These are phyloP conservation scores for Pyrenophora graminea DNA, from an alignment of 2,329 filamentous ascomycete species.

Conservation along the genomic window DNA sequence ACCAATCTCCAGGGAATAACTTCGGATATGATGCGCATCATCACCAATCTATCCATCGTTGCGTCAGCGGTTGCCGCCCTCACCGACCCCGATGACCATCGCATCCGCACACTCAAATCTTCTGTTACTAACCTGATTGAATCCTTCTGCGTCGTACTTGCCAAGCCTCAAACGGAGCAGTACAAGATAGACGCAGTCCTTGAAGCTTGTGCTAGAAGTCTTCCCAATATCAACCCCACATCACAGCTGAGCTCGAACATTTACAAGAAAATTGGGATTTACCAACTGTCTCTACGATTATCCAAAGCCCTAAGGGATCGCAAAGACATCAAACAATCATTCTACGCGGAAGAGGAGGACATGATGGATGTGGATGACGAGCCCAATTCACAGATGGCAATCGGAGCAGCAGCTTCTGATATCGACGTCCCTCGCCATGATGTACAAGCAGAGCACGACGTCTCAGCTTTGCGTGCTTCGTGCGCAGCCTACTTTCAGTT, in stretches of 20 bases:
- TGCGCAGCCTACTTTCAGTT: constrained; percentile 36
- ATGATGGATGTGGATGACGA: constrained; percentile 70
- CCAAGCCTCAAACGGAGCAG: constrained; percentile 46
- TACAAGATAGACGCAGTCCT: constrained; percentile 52
- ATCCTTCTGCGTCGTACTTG: constrained; percentile 42
- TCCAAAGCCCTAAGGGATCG: constrained; percentile 38
- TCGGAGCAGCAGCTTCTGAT: constrained; percentile 44
- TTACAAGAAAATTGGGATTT: constrained; percentile 39
- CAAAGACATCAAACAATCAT: constrained; percentile 38
- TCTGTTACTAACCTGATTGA: constrained; percentile 30
- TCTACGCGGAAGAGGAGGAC: constrained; percentile 51
- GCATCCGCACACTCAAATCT: constrained; percentile 26
- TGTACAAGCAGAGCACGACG: constrained; percentile 32
- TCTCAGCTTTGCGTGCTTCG: constrained; percentile 36
- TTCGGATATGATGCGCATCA: constrained; percentile 55
- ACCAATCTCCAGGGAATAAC: constrained; percentile 54
- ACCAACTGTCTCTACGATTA: constrained; percentile 38
- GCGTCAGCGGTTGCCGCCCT: constrained; percentile 39
- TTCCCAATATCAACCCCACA: constrained; percentile 35
- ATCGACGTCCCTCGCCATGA: constrained; percentile 54
- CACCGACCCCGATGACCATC: constrained; percentile 25
- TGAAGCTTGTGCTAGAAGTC: constrained; percentile 39
- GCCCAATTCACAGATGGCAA: constrained; percentile 64
- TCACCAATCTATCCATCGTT: constrained; percentile 56
- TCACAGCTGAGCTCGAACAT: constrained; percentile 13